Conservation (phyloP, 305 asterid genomes). For the Fraxinus xanthoxyloides region DNA sequence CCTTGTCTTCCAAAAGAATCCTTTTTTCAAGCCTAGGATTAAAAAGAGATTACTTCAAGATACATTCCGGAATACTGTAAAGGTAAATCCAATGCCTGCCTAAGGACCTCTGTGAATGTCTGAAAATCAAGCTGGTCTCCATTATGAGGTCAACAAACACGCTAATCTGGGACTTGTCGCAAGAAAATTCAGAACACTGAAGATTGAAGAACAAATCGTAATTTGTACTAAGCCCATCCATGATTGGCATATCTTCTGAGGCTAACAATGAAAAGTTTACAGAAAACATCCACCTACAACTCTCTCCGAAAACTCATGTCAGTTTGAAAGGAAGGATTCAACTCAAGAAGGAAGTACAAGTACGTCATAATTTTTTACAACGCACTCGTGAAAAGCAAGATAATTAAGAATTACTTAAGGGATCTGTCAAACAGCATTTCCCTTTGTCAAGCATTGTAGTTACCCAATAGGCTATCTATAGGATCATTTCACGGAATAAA, state of each 20-base stretch:
- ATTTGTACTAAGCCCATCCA: not conserved
- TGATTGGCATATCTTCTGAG: not conserved
- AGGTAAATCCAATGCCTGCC: not conserved
- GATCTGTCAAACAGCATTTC: not conserved
- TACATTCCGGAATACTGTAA: not conserved
- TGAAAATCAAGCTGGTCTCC: not conserved
- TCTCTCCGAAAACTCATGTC: not conserved
- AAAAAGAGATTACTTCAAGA: not conserved
- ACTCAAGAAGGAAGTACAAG: not conserved
- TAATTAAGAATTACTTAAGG: not conserved
- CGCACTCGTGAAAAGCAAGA: not conserved
- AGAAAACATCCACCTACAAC: not conserved
- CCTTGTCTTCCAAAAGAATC: not conserved
- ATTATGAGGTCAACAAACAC: slow-evolving; percentile 1
- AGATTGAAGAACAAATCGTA: not conserved
- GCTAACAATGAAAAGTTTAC: not conserved
- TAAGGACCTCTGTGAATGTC: not conserved
- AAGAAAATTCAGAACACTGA: not conserved
- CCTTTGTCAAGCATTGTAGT: slow-evolving; percentile 13
- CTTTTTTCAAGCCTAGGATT: not conserved
- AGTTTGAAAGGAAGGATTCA: not conserved
- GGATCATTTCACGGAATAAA: slow-evolving; percentile 1
- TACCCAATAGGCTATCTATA: not conserved
- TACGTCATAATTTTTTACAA: not conserved
- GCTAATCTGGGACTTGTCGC: not conserved